Base-by-base conservation (phyloP, 2,329 filamentous ascomycete genomes). In the Alternaria gansuensis region DNA sequence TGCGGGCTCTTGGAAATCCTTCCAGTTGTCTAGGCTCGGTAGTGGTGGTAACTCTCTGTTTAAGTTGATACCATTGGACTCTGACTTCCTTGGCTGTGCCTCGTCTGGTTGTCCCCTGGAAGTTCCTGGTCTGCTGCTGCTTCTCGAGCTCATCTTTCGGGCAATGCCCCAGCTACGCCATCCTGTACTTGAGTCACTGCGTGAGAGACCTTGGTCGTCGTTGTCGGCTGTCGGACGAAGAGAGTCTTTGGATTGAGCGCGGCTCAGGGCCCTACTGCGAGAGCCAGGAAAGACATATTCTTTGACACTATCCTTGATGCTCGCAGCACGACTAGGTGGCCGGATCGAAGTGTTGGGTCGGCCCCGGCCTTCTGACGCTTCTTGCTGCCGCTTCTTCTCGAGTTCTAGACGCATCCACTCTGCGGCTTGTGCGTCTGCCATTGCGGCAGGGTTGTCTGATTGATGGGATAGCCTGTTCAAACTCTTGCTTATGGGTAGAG, bases 11-110 rank as follows among this genome's bases (percentile, higher is more conserved):
- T 69, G 63, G 7, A 57, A 55, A 13, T 74, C 67, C 48, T 73
- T 74, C 75, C 75, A 77, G 4, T 69, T 75, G 55, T 82, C 80
- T 5, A 83, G 70, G 46, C 80, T 77, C 6, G 81, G 81, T 10
- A 83, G 62, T 4, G 81, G 81, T 33, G 81, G 81, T 24, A 83
- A 67, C 57, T 82, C 80, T 54, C 81, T 70, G 64, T 83, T 83
- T 31, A 83, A 71, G 52, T 83, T 78, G 57, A 82, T 56, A 2
- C 43, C 36, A 11, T 49, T 43, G 8, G 56, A 46, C 28, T 75
- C 73, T 3, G 65, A 48, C 51, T 75, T 77, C 53, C 66, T 73
- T 11, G 66, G 50, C 26, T 61, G 62, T 23, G 75, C 72, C 21
- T 71, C 67, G 17, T 63, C 67, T 23, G 64, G 56, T 17, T 68